Evolutionary conservation across 75 land plant species (phyloP).

Genomic region (Selaginella moellendorffii): DNA sequence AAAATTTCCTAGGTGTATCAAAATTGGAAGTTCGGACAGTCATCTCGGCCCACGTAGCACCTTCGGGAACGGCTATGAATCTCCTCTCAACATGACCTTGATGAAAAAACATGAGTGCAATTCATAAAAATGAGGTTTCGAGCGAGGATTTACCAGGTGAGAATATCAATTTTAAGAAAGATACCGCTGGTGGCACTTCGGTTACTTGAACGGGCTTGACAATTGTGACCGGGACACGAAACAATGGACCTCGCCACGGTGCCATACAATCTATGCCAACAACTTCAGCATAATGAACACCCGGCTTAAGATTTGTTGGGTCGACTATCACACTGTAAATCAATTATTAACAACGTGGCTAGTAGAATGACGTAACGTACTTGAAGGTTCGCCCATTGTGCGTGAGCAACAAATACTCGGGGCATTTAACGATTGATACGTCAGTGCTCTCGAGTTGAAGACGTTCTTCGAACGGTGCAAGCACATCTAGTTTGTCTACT

Average conservation of each 20-base stretch:
- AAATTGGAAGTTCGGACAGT: conserved; percentile 56
- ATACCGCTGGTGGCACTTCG: conserved; percentile 33
- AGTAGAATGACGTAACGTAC: conserved; percentile 35
- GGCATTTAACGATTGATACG: conserved; percentile 39
- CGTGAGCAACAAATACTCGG: conserved; percentile 86
- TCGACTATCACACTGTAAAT: conserved; percentile 70
- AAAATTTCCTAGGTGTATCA: conserved; percentile 78
- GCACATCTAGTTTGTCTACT: conserved; percentile 55
- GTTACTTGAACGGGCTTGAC: conserved; percentile 44
- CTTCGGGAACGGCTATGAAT: conserved; percentile 71
- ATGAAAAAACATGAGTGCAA: conserved; percentile 7
- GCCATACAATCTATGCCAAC: conserved; percentile 78
- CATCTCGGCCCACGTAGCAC: conserved; percentile 90
- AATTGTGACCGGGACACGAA: conserved; percentile 71
- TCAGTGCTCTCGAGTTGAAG: conserved; percentile 52
- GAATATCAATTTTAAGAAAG: conserved; percentile 48
- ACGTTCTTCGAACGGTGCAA: conserved; percentile 91
- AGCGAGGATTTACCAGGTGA: conserved; percentile 37
- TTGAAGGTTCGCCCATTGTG: conserved; percentile 86
- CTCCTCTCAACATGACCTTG: conserved; percentile 84
- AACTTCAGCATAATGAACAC: conserved; percentile 79
- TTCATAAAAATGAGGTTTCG: background rate
- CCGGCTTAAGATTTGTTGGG: conserved; percentile 52
- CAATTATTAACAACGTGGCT: background rate
- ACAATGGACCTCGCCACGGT: conserved; percentile 88